Base-by-base conservation (phyloP, 805 yeast genomes). In the Lachancea nothofagi region DNA sequence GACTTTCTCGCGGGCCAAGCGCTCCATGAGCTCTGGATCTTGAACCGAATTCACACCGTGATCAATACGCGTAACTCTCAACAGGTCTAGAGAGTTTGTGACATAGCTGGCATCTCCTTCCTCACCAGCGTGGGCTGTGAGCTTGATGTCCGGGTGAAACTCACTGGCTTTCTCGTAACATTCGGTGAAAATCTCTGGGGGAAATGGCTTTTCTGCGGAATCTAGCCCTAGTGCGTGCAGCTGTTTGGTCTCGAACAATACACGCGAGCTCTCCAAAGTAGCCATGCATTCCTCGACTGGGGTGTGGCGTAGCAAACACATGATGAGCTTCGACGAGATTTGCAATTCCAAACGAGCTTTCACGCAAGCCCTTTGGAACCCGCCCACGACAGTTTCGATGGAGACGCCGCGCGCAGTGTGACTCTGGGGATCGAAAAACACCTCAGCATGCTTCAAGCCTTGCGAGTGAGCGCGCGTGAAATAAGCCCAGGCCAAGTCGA, bases 101-200 rank as follows among this genome's bases (percentile, higher is more conserved):
- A 84, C 83, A 49, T 67, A 83, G n/a, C 75, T 71, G 29, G 86
- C 78, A 47, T 81, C 85, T 38, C 90, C 94, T 66, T 85, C 94
- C 63, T 85, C 95, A 52, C 95, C 95, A 2, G 93, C 94, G 54
- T 85, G 95, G 2, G 95, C 90, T 26, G 94, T 85, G 40, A 82
- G 67, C 28, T 77, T 72, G 40, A 80, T 71, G 18, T 73, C 63
- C 18, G 80, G 76, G 53, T 68, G 74, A 29, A 66, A 55, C 18
- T 66, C 63, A 40, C 66, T 67, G 6, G 83, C 71, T 15, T 57
- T 52, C 7, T 61, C 50, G 57, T 79, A 85, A 57, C 87, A 79
- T 35, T 80, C 83, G 10, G 63, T 64, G 53, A 83, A 85, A 35
- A 80, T 55, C 36, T 73, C 69, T 8, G 95, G 90, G 12, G 89